A percentile compares a stretch with the other conserved stretches of the same genome.
These are phyloP conservation scores for Aspergillus campestris DNA, from an alignment of 495 filamentous ascomycete species.

Conservation along the genomic window DNA sequence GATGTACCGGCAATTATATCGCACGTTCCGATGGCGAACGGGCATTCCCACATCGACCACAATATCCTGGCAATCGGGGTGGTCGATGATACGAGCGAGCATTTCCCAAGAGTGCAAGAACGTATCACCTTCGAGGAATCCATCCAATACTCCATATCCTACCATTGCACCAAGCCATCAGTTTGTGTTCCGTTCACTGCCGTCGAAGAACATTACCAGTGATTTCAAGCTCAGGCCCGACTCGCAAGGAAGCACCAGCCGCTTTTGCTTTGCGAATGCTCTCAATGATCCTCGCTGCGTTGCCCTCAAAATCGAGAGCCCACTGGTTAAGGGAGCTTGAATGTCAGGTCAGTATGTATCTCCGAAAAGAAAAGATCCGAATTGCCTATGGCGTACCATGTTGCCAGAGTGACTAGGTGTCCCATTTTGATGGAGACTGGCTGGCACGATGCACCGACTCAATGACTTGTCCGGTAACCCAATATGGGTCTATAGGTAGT, in stretches of 20 bases:
- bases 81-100: conserved; percentile 53
- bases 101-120: conserved; percentile 69
- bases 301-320: conserved; percentile 75
- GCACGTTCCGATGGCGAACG: conserved; percentile 51
- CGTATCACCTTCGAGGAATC: conserved; percentile 45
- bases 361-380: neutral
- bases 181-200: neutral
- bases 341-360: conserved; percentile 5
- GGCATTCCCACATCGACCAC: conserved; percentile 72
- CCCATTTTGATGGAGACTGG: conserved; percentile 19
- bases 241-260: conserved; percentile 59
- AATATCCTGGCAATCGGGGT: conserved; percentile 63
- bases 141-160: conserved; percentile 68
- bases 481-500: neutral
- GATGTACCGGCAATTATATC: conserved; percentile 60
- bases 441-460: neutral
- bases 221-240: conserved; percentile 69
- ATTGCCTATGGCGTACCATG: conserved; percentile 21
- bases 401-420: conserved; percentile 33
- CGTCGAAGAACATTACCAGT: conserved; percentile 22
- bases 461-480: neutral
- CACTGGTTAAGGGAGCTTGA: conserved; percentile 42
- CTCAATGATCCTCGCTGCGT: conserved; percentile 65
- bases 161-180: neutral
- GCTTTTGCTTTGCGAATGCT: conserved; percentile 64